Percentiles rank a stretch among this genome's conserved stretches.
phyloP scores from a whole-genome alignment of 2,329 filamentous ascomycete species.

The Colletotrichum sp. region DNA sequence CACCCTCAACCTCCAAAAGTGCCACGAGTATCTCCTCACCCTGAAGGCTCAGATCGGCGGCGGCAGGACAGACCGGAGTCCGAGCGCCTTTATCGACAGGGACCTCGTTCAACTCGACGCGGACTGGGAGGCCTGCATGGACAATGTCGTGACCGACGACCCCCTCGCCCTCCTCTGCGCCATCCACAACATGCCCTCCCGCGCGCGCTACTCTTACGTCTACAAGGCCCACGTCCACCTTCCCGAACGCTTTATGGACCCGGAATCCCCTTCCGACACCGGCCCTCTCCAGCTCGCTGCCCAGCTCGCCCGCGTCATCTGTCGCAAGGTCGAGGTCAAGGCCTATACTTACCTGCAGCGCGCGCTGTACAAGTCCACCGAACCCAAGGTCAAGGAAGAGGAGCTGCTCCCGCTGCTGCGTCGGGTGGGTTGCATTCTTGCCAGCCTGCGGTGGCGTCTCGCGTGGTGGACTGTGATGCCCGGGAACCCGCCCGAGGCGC shows the following conservation, averaged over 20 bases:
- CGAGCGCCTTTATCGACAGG: slow-evolving; percentile 47
- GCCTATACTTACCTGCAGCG: slow-evolving; percentile 47
- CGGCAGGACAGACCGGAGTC: slow-evolving; percentile 39
- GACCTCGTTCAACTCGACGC: slow-evolving; percentile 34
- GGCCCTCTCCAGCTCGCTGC: slow-evolving; percentile 45
- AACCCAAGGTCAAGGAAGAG: slow-evolving; percentile 19
- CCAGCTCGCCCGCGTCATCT: slow-evolving; percentile 47
- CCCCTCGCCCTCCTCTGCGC: slow-evolving; percentile 42
- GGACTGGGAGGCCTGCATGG: slow-evolving; percentile 44
- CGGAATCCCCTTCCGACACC: slow-evolving; percentile 35
- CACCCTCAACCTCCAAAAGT: slow-evolving; percentile 43
- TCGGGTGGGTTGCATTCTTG: slow-evolving; percentile 26
- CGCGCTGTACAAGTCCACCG: neutral
- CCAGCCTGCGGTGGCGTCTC: slow-evolving; percentile 47
- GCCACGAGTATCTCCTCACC: slow-evolving; percentile 41
- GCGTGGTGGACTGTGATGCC: slow-evolving; percentile 46
- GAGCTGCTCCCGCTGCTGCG: slow-evolving; percentile 29
- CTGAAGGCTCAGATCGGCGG: slow-evolving; percentile 41
- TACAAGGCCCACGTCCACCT: slow-evolving; percentile 5
- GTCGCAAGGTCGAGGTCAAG: slow-evolving; percentile 50
- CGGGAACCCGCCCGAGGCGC: slow-evolving; percentile 34
- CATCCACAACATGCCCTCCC: slow-evolving; percentile 51
- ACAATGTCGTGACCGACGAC: slow-evolving; percentile 40
- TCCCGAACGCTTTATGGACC: slow-evolving; percentile 40
- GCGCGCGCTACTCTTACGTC: slow-evolving; percentile 45